phyloP scores from a whole-genome alignment of 1,139 yeast genomes.

The Hyphopichia fennica region DNA sequence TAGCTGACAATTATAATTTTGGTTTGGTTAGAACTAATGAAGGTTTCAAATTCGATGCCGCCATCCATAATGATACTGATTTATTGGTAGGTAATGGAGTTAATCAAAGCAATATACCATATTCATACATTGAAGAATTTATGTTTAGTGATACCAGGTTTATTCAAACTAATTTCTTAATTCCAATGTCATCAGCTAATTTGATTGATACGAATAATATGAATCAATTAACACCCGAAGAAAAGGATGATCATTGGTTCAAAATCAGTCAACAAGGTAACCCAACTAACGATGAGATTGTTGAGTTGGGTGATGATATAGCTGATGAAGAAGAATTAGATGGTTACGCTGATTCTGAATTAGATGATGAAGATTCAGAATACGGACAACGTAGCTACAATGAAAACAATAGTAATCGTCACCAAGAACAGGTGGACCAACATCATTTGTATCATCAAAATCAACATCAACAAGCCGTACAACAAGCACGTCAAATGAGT shows the following conservation, averaged over 20 bases:
- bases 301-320: constrained; percentile 16
- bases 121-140: constrained; percentile 33
- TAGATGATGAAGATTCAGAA: constrained; percentile 19
- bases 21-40: constrained; percentile 50
- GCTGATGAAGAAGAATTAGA: constrained; percentile 12
- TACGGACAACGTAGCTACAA: constrained; percentile 9
- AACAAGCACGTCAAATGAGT: constrained; percentile 9
- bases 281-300: constrained; percentile 8
- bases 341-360: constrained; percentile 15
- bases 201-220: constrained; percentile 11
- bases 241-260: constrained; percentile 23
- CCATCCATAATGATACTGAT: constrained; percentile 26
- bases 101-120: constrained; percentile 14
- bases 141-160: constrained; percentile 45
- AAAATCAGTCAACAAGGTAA: constrained; percentile 6
- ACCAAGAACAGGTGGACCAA: constrained; percentile 6
- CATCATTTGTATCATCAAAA: constrained; percentile 18
- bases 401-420: neutral
- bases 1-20: constrained; percentile 54
- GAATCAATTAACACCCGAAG: constrained; percentile 11
- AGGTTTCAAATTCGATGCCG: constrained; percentile 43
- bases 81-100: constrained; percentile 11
- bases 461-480: constrained; percentile 17
- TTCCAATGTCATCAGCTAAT: constrained; percentile 32
- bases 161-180: constrained; percentile 42